Evolutionary conservation across 495 filamentous ascomycete species (phyloP).

Genomic region (Neurospora africana): DNA sequence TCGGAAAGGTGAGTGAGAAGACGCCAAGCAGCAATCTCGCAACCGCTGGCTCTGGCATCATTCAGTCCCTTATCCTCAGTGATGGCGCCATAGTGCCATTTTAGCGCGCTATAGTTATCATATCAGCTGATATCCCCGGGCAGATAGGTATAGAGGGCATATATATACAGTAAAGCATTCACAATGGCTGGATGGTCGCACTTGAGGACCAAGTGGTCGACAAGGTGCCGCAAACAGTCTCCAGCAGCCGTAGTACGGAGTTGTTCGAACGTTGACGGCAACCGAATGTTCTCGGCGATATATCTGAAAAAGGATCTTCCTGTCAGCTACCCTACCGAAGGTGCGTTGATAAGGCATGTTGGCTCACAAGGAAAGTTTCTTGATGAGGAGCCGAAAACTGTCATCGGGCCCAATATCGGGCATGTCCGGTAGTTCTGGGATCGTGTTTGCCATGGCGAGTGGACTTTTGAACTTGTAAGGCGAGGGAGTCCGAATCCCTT

Average conservation of each 20-base stretch:
- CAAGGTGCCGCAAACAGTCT: constrained; percentile 51
- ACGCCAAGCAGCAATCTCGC: constrained; percentile 87
- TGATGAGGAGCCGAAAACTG: constrained; percentile 53
- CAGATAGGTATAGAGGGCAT: not conserved
- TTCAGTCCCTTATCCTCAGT: constrained; percentile 61
- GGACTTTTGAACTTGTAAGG: constrained; percentile 7
- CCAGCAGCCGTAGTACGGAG: constrained; percentile 57
- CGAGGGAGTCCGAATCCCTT: constrained; percentile 15
- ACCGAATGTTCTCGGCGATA: constrained; percentile 51
- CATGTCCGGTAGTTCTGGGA: constrained; percentile 25
- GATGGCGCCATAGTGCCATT: constrained; percentile 59
- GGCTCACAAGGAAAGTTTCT: constrained; percentile 54
- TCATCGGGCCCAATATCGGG: constrained; percentile 57
- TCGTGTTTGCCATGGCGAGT: constrained; percentile 6
- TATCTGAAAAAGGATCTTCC: constrained; percentile 36
- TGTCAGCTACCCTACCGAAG: not conserved
- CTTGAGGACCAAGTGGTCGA: constrained; percentile 51
- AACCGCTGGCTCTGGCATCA: constrained; percentile 69
- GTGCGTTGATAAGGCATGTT: not conserved
- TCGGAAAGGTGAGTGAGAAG: constrained; percentile 72
- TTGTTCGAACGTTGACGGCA: constrained; percentile 70
- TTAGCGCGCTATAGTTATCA: constrained; percentile 50
- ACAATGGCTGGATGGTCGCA: constrained; percentile 67
- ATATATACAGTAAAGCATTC: constrained; percentile 65
- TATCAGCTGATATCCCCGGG: not conserved